These are phyloP conservation scores for Stephanodiscus triporus DNA, from an alignment of 108 stramenopile species.

Conservation along the genomic window DNA sequence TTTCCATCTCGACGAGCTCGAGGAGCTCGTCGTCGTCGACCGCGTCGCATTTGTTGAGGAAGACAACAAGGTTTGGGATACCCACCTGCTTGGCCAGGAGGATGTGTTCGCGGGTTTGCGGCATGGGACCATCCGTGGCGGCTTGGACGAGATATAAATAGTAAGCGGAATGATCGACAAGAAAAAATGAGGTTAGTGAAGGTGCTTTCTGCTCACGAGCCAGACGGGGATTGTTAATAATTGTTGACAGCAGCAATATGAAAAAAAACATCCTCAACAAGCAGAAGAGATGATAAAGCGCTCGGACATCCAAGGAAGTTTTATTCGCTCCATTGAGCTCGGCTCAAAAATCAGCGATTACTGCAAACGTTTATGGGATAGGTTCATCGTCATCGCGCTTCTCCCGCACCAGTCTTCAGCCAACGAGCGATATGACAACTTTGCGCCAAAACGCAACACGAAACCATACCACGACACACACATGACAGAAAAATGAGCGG, in stretches of 20 bases:
- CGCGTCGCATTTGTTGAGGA: constrained; percentile 98
- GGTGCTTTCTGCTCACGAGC: neutral
- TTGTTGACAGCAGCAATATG: neutral
- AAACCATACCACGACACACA: neutral
- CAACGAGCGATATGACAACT: neutral
- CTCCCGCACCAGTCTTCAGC: neutral
- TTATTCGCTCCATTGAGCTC: constrained; percentile 3
- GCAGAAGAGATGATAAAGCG: neutral
- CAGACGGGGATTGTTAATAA: neutral
- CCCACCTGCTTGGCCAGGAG: constrained; percentile 98
- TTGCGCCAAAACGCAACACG: neutral
- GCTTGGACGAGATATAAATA: constrained; percentile 20
- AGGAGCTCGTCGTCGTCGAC: constrained; percentile 98
- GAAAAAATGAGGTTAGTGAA: constrained; percentile 1
- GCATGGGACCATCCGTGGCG: constrained; percentile 99
- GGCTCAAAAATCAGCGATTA: constrained; percentile 40
- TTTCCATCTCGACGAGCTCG: constrained; percentile 99
- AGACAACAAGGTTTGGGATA: constrained; percentile 98
- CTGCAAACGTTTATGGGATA: constrained; percentile 57
- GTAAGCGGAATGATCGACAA: neutral
- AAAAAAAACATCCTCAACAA: neutral
- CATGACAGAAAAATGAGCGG: neutral
- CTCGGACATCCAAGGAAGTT: constrained; percentile 12
- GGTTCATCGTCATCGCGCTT: constrained; percentile 16
- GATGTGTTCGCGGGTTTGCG: constrained; percentile 99